Base-by-base conservation (phyloP, 345 rosid species). In the Populus ilicifolia region DNA sequence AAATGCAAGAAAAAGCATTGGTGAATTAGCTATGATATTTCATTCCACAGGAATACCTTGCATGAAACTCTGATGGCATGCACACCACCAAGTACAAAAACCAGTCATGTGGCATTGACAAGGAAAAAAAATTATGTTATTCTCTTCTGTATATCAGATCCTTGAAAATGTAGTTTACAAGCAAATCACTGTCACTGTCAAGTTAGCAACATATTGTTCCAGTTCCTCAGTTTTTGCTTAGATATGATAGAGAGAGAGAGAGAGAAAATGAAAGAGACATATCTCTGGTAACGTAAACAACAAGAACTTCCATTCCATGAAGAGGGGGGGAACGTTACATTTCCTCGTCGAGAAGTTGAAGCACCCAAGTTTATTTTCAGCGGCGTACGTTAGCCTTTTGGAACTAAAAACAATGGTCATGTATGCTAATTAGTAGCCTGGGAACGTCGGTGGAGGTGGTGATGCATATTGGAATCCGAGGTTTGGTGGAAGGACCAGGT, bases 371-470 rank as follows among this genome's bases (percentile, higher is more conserved):
- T 18, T 44, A 9, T n/a, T 1, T 46, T 43, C 33, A 61, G 50
- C 16, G 17, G 36, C n/a, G 43, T 59, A 68, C 20, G 59, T 61
- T 20, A 30, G 11, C 64, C 14, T 14, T 79, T 9, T 23, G 30
- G 69, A 18, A 64, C 52, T 73, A 74, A 65, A 69, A 74, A 59
- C 72, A 10, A 11, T 52, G 71, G 29, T 59, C 33, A 11, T 38
- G 27, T 56, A 65, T 69, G 25, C 39, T 70, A 50, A 68, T 87
- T 86, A 93, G 80, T 93, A 92, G 79, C 98, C 98, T 27, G 79
- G 87, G 79, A 88, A 83, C 72, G 86, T 73, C 39, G 97, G 97
- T 20, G 97, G 97, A 39, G 97, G 97, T 30, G 97, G 97, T 8
- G 97, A 93, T 6, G 89, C 73, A 80, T 93, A 93, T 41, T 88